phyloP scores from a whole-genome alignment of 176 grass and related monocot species.

The Oropetium thomaeum region DNA sequence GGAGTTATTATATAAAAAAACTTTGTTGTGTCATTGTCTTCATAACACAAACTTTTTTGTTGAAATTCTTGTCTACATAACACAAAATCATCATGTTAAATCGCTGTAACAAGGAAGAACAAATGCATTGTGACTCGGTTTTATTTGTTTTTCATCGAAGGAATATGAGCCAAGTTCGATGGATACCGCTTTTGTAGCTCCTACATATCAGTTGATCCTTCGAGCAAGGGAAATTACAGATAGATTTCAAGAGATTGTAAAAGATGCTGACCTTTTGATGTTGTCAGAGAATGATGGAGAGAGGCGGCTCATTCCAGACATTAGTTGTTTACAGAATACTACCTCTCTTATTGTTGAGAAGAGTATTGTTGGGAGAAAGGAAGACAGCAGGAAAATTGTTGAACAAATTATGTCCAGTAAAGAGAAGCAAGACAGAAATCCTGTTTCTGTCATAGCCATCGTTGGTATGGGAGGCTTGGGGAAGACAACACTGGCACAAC shows the following conservation, averaged over 20 bases:
- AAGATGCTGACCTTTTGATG: neutral
- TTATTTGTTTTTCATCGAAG: neutral
- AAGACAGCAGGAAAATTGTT: neutral
- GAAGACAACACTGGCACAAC: conserved; percentile 27
- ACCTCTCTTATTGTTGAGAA: conserved; percentile 8
- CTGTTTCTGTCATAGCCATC: neutral
- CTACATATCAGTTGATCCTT: neutral
- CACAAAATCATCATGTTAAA: neutral
- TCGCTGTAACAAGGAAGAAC: neutral
- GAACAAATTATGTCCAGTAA: neutral
- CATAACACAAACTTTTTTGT: neutral
- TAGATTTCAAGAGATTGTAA: conserved; percentile 26
- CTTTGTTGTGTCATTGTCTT: neutral
- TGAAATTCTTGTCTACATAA: neutral
- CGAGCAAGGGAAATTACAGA: conserved; percentile 20
- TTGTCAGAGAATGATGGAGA: conserved; percentile 16
- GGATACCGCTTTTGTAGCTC: conserved; percentile 1
- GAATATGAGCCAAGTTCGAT: neutral
- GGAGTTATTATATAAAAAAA: neutral
- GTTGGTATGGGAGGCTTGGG: conserved; percentile 29
- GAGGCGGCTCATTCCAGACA: neutral
- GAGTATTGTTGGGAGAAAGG: neutral
- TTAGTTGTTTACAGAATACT: neutral
- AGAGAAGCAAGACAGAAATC: neutral
- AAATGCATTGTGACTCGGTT: neutral